Percentiles rank a stretch among this genome's conserved stretches.
These are phyloP conservation scores for Talaromyces islandicus DNA, from an alignment of 2,329 filamentous ascomycete species.

Conservation along the genomic window DNA sequence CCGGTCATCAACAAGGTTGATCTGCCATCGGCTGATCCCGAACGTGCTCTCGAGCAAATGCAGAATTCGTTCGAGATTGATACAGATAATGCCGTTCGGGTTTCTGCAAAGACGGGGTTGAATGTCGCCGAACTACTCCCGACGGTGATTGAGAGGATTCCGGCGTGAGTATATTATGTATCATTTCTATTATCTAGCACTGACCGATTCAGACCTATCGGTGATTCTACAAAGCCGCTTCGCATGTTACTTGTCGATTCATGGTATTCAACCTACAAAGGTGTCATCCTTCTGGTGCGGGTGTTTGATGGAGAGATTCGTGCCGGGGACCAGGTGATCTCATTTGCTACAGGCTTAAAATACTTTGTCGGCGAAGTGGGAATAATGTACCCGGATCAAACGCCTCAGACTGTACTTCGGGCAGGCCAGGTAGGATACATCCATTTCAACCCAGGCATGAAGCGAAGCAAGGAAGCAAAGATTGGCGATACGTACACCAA, in stretches of 20 bases:
- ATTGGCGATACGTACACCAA: conserved; percentile 92
- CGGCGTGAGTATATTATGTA: conserved; percentile 50
- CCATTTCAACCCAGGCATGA: conserved; percentile 98
- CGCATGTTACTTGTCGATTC: conserved; percentile 89
- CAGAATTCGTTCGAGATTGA: conserved; percentile 82
- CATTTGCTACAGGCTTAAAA: conserved; percentile 79
- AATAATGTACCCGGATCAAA: conserved; percentile 88
- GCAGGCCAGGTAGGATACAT: conserved; percentile 96
- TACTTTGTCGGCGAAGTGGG: conserved; percentile 95
- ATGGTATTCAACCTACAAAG: conserved; percentile 96
- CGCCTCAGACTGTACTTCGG: conserved; percentile 69
- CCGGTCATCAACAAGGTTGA: conserved; percentile 98
- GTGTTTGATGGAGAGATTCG: conserved; percentile 82
- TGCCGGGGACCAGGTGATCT: conserved; percentile 79
- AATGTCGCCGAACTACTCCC: conserved; percentile 82
- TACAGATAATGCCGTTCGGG: conserved; percentile 64
- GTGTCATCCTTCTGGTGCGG: conserved; percentile 83
- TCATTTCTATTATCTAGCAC: neutral
- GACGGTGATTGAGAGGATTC: conserved; percentile 77
- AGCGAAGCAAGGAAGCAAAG: conserved; percentile 89
- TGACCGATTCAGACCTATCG: conserved; percentile 52
- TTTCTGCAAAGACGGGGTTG: conserved; percentile 89
- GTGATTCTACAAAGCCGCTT: conserved; percentile 66
- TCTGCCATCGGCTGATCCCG: conserved; percentile 80
- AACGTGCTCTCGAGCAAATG: conserved; percentile 80